Conservation (phyloP, 2,329 filamentous ascomycete species). For the Fusarium zealandicum region DNA sequence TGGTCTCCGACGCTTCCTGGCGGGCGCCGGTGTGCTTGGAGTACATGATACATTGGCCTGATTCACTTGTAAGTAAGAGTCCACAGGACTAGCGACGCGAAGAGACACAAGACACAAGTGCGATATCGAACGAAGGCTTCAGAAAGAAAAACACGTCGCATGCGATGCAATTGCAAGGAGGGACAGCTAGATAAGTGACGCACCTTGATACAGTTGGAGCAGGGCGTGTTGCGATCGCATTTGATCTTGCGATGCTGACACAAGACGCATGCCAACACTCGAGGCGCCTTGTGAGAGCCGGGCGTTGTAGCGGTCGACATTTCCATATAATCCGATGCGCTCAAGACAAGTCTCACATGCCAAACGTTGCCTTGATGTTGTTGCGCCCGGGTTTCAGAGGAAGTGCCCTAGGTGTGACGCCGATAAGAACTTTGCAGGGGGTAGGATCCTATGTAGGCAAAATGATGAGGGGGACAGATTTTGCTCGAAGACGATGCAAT, state of each 20-base stretch:
- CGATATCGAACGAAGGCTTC: not conserved
- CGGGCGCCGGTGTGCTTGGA: constrained; percentile 66
- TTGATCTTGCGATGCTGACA: constrained; percentile 70
- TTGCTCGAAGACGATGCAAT: not conserved
- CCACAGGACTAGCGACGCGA: constrained; percentile 2
- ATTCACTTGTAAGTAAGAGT: constrained; percentile 23
- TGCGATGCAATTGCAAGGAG: not conserved
- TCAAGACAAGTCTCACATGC: constrained; percentile 42
- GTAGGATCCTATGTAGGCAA: constrained; percentile 15
- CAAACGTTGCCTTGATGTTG: constrained; percentile 18
- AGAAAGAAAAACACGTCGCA: not conserved
- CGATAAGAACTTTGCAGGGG: constrained; percentile 23
- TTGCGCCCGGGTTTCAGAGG: constrained; percentile 4
- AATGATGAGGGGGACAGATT: constrained; percentile 30
- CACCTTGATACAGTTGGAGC: constrained; percentile 68
- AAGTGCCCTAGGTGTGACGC: constrained; percentile 34
- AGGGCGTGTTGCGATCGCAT: constrained; percentile 66
- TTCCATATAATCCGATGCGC: constrained; percentile 29
- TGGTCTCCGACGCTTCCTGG: constrained; percentile 64
- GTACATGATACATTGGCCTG: constrained; percentile 67
- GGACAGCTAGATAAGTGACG: constrained; percentile 30
- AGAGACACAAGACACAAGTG: not conserved
- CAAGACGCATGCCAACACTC: constrained; percentile 62
- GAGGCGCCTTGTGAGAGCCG: constrained; percentile 49
- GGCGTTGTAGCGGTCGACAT: constrained; percentile 46